Percentiles rank a stretch among this genome's conserved stretches.
phyloP scores from a whole-genome alignment of 345 rosid genomes.

The Balakata baccata region DNA sequence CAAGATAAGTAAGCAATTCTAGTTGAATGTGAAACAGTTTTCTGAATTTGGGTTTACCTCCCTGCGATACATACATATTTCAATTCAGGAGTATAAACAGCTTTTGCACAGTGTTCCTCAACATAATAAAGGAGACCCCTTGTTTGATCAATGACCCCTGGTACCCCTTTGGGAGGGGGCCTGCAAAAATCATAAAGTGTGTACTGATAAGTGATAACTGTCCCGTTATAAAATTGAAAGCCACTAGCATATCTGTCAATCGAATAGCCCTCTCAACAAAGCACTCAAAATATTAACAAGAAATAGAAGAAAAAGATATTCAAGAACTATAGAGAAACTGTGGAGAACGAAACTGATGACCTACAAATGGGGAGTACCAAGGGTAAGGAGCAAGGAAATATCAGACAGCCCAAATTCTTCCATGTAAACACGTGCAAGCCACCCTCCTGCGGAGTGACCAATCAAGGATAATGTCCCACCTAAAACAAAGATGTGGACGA shows the following conservation, averaged over 20 bases:
- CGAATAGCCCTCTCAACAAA: neutral
- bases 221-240: neutral
- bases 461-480: constrained; percentile 67
- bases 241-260: neutral
- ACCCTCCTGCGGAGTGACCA: constrained; percentile 97
- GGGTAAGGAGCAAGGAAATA: constrained; percentile 71
- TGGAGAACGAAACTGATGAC: constrained; percentile 31
- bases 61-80: constrained; percentile 90
- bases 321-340: constrained; percentile 6
- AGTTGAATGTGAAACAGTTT: neutral
- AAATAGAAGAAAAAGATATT: neutral
- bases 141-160: constrained; percentile 90
- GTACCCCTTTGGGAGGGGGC: constrained; percentile 77
- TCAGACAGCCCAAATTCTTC: constrained; percentile 67
- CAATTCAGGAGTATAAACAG: constrained; percentile 66
- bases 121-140: constrained; percentile 84
- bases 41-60: constrained; percentile 45
- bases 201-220: no score
- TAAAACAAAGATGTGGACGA: constrained; percentile 24
- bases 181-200: constrained; percentile 34
- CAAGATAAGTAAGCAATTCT: neutral
- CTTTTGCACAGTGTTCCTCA: constrained; percentile 62
- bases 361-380: constrained; percentile 96
- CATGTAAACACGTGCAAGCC: constrained; percentile 94
- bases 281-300: neutral